phyloP scores from a whole-genome alignment of 108 stramenopile species.

The Cylindrotheca closterium region DNA sequence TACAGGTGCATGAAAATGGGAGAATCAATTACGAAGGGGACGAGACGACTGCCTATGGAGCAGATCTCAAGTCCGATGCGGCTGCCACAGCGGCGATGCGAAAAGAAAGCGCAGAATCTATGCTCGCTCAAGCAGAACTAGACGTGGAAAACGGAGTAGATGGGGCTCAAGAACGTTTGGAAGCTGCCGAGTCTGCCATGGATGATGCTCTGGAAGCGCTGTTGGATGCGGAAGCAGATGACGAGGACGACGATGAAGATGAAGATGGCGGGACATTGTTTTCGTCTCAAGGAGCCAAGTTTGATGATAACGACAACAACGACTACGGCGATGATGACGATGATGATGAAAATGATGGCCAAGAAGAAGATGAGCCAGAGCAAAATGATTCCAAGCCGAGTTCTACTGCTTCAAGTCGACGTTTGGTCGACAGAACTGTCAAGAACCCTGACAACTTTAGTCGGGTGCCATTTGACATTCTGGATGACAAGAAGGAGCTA shows the following conservation, averaged over 20 bases:
- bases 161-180: constrained; percentile 50
- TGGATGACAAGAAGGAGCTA: constrained; percentile 4
- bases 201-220: constrained; percentile 74
- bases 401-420: neutral
- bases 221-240: constrained; percentile 61
- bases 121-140: constrained; percentile 14
- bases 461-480: constrained; percentile 7
- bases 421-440: constrained; percentile 2
- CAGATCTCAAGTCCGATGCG: constrained; percentile 40
- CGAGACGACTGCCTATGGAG: constrained; percentile 31
- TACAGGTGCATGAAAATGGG: constrained; percentile 86
- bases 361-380: neutral
- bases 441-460: constrained; percentile 32
- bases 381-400: neutral
- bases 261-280: constrained; percentile 6
- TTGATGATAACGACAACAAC: constrained; percentile 31
- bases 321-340: constrained; percentile 6
- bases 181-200: constrained; percentile 54
- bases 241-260: constrained; percentile 46
- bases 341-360: constrained; percentile 12
- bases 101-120: constrained; percentile 48
- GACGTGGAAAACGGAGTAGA: constrained; percentile 35
- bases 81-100: constrained; percentile 36
- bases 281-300: too few relatives aligned
- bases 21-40: constrained; percentile 65